phyloP scores from a whole-genome alignment of 768 basidiomycete species.

The Calocera cornea region DNA sequence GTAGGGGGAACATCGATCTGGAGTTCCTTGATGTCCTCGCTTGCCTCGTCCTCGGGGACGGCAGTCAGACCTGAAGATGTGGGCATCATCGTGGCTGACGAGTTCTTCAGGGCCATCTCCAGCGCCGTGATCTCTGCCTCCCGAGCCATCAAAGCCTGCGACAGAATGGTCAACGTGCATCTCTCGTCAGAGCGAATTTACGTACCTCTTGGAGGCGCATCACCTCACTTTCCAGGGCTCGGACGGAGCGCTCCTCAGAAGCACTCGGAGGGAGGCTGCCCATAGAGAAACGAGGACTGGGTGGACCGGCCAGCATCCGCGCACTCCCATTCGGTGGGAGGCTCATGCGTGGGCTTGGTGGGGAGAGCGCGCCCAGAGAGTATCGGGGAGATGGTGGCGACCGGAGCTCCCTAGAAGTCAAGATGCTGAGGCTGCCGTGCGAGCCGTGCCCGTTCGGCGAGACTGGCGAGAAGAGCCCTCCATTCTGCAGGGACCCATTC shows the following conservation, averaged over 20 bases:
- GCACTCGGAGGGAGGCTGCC: conserved; percentile 2
- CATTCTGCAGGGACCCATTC: neutral
- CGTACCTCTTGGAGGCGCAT: conserved; percentile 74
- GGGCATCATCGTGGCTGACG: neutral
- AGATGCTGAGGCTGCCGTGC: neutral
- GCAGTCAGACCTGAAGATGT: conserved; percentile 19
- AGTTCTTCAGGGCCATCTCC: conserved; percentile 39
- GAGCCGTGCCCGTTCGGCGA: conserved; percentile 39
- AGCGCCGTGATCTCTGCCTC: conserved; percentile 79
- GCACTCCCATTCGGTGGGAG: conserved; percentile 5
- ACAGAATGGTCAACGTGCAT: neutral
- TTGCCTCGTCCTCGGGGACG: neutral
- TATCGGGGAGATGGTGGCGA: conserved; percentile 4
- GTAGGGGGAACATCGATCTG: neutral
- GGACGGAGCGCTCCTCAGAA: conserved; percentile 54
- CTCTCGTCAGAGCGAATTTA: neutral
- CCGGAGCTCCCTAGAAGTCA: neutral
- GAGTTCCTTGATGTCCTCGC: neutral
- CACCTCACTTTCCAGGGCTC: conserved; percentile 85
- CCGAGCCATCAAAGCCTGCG: conserved; percentile 62
- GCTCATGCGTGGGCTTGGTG: conserved; percentile 11
- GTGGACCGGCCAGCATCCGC: neutral
- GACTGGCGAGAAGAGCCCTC: conserved; percentile 65
- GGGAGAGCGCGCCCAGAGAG: conserved; percentile 9
- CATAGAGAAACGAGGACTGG: neutral